These are phyloP conservation scores for Prunus yedoensis DNA, from an alignment of 331 rosid genomes.

Conservation along the genomic window DNA sequence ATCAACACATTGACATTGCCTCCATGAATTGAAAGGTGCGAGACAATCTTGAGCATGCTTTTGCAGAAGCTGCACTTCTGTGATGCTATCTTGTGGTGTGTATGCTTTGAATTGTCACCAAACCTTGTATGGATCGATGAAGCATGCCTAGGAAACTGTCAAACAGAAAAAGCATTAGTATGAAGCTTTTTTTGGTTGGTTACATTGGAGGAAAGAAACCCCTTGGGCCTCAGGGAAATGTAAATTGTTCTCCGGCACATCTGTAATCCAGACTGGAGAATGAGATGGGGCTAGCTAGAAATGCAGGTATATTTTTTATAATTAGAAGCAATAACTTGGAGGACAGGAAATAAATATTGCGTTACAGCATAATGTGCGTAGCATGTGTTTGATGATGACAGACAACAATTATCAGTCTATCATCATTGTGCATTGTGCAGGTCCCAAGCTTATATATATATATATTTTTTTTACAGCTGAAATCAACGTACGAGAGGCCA, in stretches of 20 bases:
- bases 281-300: too few species aligned
- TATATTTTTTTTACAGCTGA: neutral
- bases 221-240: too few species aligned
- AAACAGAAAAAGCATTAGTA: too few species aligned
- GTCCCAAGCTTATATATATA: neutral
- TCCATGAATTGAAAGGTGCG: neutral
- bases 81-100: neutral
- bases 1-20: conserved; percentile 33
- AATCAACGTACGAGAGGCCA: neutral
- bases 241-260: too few species aligned
- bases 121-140: too few species aligned
- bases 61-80: neutral
- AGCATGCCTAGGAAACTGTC: too few species aligned
- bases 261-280: too few species aligned
- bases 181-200: too few species aligned
- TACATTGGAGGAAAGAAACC: too few species aligned
- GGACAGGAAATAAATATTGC: neutral
- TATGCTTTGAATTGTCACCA: neutral
- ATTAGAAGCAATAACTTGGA: too few species aligned
- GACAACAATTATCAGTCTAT: neutral
- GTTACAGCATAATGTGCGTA: neutral
- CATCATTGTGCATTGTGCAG: neutral
- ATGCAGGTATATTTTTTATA: too few species aligned
- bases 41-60: neutral
- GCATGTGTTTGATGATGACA: neutral